Evolutionary conservation across 768 basidiomycete genomes (phyloP), one percentile per base, ranked within the genome.

Genomic region (Lactifluus rugatus): DNA sequence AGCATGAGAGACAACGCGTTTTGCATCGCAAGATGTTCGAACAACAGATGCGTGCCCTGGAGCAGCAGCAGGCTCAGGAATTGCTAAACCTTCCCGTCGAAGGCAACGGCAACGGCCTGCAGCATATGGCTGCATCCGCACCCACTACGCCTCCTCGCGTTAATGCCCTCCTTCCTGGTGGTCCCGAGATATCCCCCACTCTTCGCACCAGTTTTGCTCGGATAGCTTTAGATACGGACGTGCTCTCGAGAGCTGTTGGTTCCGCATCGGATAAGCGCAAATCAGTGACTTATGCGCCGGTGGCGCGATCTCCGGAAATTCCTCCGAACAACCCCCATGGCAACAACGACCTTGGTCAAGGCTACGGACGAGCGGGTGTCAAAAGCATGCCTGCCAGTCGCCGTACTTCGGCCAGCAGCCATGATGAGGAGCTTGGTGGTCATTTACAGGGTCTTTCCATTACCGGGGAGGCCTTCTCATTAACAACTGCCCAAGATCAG

Each of bases 381-480:
- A 92, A 89, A 74, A 92, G 89, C 67, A 93, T 93, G 90, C 91
- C 91, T 39, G 89, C 90, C 14, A 92, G 90, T 66, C 83, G 91
- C 60, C 84, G 91, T 57, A 90, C 87, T 11, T 93, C 91, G 3
- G 87, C 90, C 17, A 93, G 90, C 67, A 85, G 83, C 64, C 85
- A 88, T 58, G 90, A 92, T 62, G 89, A 90, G 58, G 88, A 92
- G 57, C 73, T 92, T 63, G 85, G 84, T 16, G 76, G 79, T 50
- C 87, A 89, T 64, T 75, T 91, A 55, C 84, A 90, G 64, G 84
- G 82, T 26, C 73, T 92, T 60, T 82, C 81, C 13, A 72, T 92
- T 58, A 77, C 77, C 14, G 84, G 81, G 11, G 88, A 90, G 59
- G 74, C 79, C 0, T 76, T 77, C 34, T 83, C 84, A 31, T 84